A percentile compares a stretch with the other conserved stretches of the same genome.
phyloP scores from a whole-genome alignment of 139 green algal species.

The Coelastrella sp. region DNA sequence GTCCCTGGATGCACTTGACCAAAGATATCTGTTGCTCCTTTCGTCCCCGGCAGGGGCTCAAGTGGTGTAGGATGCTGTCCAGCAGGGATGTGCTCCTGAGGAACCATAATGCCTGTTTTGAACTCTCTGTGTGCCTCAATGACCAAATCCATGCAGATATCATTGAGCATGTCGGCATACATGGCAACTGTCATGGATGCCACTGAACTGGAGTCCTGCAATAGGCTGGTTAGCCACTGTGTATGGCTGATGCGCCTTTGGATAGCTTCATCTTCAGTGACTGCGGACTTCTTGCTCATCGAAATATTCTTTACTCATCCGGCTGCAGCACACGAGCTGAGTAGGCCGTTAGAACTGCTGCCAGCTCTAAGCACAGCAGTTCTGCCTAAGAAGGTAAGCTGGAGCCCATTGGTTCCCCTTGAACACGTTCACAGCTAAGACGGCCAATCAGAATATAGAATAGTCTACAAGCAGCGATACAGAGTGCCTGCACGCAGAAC shows the following conservation, averaged over 20 bases:
- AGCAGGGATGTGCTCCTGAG: background rate
- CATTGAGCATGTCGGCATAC: constrained; percentile 65
- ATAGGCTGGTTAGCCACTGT: constrained; percentile 36
- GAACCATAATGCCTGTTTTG: constrained; percentile 46
- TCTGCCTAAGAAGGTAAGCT: background rate
- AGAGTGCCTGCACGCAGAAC: too few species aligned
- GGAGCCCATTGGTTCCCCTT: too few species aligned
- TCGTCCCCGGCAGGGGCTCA: constrained; percentile 46
- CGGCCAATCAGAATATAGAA: too few species aligned
- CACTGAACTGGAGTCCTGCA: constrained; percentile 47
- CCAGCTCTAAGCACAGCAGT: background rate
- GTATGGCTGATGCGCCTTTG: constrained; percentile 29
- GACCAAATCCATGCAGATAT: constrained; percentile 69
- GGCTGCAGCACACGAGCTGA: background rate
- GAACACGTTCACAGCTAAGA: too few species aligned
- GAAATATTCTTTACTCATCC: too few species aligned
- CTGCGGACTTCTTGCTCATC: constrained; percentile 35
- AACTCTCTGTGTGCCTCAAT: constrained; percentile 71
- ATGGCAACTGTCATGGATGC: constrained; percentile 53
- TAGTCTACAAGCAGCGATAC: too few species aligned
- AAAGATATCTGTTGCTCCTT: constrained; percentile 77
- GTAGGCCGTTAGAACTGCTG: background rate
- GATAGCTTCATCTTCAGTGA: constrained; percentile 50
- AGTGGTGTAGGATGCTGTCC: constrained; percentile 4
- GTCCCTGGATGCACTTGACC: constrained; percentile 79